Percentiles rank a stretch among this genome's conserved stretches.
phyloP scores from a whole-genome alignment of 441 rosid genomes.

The Euphorbia corollata region DNA sequence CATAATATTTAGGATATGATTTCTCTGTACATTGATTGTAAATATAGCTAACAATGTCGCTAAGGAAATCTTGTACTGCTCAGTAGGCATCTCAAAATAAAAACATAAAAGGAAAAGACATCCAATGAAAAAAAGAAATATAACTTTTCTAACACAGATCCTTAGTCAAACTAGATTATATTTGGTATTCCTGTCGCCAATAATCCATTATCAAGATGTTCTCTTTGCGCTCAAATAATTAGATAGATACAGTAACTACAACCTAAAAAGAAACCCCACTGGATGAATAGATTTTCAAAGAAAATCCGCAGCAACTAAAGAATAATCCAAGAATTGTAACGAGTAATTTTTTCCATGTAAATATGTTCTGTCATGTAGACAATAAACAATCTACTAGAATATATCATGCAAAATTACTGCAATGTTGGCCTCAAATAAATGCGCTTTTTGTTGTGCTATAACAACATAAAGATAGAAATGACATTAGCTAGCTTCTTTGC shows the following conservation, averaged over 20 bases:
- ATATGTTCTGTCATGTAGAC: neutral
- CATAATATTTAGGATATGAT: neutral
- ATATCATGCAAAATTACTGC: neutral
- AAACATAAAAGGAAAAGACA: neutral
- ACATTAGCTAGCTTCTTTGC: neutral
- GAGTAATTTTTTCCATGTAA: neutral
- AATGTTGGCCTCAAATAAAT: neutral
- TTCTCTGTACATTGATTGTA: neutral
- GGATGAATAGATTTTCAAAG: neutral
- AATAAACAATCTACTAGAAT: neutral
- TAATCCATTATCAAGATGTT: neutral
- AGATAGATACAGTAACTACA: neutral
- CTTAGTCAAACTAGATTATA: neutral
- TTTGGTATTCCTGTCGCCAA: conserved; percentile 4
- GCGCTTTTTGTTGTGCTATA: neutral
- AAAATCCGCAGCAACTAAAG: neutral
- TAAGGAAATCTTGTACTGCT: neutral
- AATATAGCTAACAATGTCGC: neutral
- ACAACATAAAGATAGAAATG: neutral
- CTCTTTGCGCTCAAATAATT: neutral
- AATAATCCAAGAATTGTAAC: neutral
- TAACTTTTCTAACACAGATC: neutral
- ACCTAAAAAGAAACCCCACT: conserved; percentile 7
- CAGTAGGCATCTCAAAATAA: neutral
- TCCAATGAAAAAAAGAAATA: neutral